A percentile compares a stretch with the other conserved stretches of the same genome.
Evolutionary conservation across 257 asterid species (phyloP).

Genomic region (Galeopsis tetrahit): DNA sequence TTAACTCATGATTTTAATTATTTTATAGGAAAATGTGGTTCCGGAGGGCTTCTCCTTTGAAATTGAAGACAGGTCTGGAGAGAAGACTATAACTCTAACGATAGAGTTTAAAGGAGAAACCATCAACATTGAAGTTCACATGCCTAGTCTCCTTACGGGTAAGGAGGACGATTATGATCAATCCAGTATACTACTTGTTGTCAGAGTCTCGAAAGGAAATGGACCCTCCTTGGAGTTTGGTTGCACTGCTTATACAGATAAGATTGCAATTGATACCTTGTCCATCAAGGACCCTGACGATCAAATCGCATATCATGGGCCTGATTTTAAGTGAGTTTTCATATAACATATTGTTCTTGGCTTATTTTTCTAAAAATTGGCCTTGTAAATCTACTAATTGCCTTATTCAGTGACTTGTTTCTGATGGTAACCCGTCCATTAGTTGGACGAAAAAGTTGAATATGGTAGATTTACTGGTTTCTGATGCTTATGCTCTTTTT

Average conservation of each 20-base stretch:
- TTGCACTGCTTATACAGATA: constrained; percentile 73
- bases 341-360: neutral
- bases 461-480: too few species aligned
- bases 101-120: constrained; percentile 71
- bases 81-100: constrained; percentile 61
- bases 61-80: constrained; percentile 60
- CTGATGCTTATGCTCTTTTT: too few species aligned
- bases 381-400: too few species aligned
- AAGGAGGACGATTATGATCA: constrained; percentile 43
- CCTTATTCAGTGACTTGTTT: too few species aligned
- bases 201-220: constrained; percentile 62
- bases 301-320: constrained; percentile 84
- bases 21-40: constrained; percentile 52
- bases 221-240: constrained; percentile 74
- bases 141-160: constrained; percentile 62
- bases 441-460: too few species aligned
- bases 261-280: constrained; percentile 62
- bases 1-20: neutral
- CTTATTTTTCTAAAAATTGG: too few species aligned
- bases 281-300: constrained; percentile 70
- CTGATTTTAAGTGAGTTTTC: constrained; percentile 69
- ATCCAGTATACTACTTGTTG: constrained; percentile 62
- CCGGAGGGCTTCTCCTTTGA: constrained; percentile 70
- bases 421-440: too few species aligned
- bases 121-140: constrained; percentile 70